Base-by-base conservation (phyloP, 2,329 filamentous ascomycete species). In the Ophiosphaerella narmari region DNA sequence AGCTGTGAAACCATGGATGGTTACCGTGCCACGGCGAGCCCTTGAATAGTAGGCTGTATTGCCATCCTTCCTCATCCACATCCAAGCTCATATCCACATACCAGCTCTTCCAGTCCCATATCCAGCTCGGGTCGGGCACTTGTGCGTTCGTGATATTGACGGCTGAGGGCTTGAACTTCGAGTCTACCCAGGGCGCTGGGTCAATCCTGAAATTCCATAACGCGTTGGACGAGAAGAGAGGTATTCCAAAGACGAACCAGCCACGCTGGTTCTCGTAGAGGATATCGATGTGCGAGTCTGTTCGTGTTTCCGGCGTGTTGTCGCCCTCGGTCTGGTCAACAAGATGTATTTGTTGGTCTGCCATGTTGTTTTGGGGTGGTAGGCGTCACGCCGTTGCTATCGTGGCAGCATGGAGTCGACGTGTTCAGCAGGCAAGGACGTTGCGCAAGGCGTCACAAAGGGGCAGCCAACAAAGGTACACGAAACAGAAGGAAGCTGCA, bases 201-300 rank as follows among this genome's bases (percentile, higher is more conserved):
- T 99, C 94, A 41, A 96, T 83, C 53, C 90, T 88, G 32, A 96
- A 86, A 46, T 73, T 73, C 69, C 69, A 72, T 1, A 99, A 81
- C 1, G 92, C 93, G 55, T 87, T 88, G 7, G 86, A 83, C 1
- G 92, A 96, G 77, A 97, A 99, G n/a, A 95, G 81, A 0, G 92
- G 87, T 11, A 91, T 83, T 24, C 94, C 93, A 65, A 93, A 97
- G 54, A 96, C 79, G 67, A 97, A 96, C 34, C 85, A 86, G 9
- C 94, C 94, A 49, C 94, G 84, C 75, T 99, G 90, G 67, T 99
- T 99, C 72, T 99, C 94, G 73, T 96, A 97, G 0, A 99, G 79
- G 5, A 97, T 83, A 57, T 99, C 94, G 53, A 97, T 68, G 55
- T 72, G 64, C 12, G 63, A 66, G 45, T 65, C 61, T 14, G 63